Evolutionary conservation across 352 stramenopile species (phyloP).

Genomic region (Globisporangium irregulare): DNA sequence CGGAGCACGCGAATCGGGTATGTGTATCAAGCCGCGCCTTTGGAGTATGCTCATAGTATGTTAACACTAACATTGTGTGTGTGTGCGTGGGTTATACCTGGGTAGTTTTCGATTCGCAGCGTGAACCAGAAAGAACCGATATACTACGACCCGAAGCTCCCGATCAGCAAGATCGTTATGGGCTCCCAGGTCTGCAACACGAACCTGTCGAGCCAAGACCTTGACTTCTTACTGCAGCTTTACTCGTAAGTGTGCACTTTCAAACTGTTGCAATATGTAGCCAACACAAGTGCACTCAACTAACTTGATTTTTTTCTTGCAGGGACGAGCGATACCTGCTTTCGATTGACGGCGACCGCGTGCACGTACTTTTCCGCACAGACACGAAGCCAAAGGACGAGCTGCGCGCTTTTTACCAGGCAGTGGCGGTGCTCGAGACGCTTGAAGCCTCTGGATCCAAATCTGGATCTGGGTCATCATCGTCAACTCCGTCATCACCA

Average conservation of each 20-base stretch:
- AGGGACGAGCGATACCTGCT: constrained; percentile 67
- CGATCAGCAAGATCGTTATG: constrained; percentile 52
- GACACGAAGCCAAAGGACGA: constrained; percentile 56
- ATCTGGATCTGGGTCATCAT: constrained; percentile 1
- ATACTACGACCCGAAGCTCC: constrained; percentile 45
- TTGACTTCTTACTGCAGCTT: constrained; percentile 47
- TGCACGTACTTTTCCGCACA: constrained; percentile 55
- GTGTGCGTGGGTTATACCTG: background rate
- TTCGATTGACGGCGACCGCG: constrained; percentile 26
- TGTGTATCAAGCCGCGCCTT: background rate
- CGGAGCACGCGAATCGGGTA: constrained; percentile 27
- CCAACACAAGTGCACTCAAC: background rate
- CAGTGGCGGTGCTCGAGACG: constrained; percentile 48
- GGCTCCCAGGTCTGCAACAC: constrained; percentile 49
- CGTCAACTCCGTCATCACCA: constrained; percentile 15
- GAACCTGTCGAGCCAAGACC: constrained; percentile 30
- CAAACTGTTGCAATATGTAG: no score
- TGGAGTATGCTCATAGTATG: no score
- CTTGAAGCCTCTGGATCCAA: constrained; percentile 17
- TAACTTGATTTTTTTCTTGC: background rate
- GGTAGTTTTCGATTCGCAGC: constrained; percentile 52
- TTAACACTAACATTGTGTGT: background rate
- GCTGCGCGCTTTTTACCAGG: constrained; percentile 73
- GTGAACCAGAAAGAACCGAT: constrained; percentile 61
- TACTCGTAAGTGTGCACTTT: constrained; percentile 34